Evolutionary conservation across 768 basidiomycete species (phyloP).

Genomic region (Mycena sanguinolenta): DNA sequence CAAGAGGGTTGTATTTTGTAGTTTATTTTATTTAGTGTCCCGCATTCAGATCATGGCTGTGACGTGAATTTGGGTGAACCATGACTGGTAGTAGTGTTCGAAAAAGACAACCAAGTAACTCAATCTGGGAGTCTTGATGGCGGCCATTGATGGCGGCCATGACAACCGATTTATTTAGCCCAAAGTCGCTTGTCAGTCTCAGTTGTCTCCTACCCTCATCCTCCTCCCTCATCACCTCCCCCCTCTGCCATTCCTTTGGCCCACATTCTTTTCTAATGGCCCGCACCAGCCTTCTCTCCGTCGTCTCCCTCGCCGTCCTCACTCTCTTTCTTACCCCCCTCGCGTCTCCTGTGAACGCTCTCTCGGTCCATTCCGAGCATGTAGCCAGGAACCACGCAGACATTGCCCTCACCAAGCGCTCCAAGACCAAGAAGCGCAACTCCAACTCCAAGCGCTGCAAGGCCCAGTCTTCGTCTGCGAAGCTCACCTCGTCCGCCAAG

Average conservation of each 20-base stretch:
- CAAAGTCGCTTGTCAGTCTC: not conserved
- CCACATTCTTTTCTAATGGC: constrained; percentile 55
- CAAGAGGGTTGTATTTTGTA: no score
- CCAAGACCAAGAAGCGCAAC: constrained; percentile 57
- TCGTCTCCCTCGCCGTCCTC: constrained; percentile 71
- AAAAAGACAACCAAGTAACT: no score
- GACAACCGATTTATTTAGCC: no score
- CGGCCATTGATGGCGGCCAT: no score
- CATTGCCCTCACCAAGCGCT: constrained; percentile 50
- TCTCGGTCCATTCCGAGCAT: constrained; percentile 58
- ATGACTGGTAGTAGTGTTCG: no score
- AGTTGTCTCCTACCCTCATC: constrained; percentile 19
- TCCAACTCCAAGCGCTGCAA: constrained; percentile 68
- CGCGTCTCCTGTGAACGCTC: constrained; percentile 63
- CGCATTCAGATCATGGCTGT: no score
- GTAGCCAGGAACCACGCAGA: constrained; percentile 52
- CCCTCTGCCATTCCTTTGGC: constrained; percentile 30
- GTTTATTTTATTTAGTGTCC: no score
- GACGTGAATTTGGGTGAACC: no score
- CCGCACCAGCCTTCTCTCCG: constrained; percentile 63
- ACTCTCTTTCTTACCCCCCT: constrained; percentile 68
- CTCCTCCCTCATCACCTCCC: constrained; percentile 21
- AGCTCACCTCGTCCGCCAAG: constrained; percentile 32
- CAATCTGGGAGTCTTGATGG: no score
- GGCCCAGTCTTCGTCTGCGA: constrained; percentile 55